A percentile compares a stretch with the other conserved stretches of the same genome.
Evolutionary conservation across 2,329 filamentous ascomycete genomes (phyloP).

Genomic region (Verticillium longisporum): DNA sequence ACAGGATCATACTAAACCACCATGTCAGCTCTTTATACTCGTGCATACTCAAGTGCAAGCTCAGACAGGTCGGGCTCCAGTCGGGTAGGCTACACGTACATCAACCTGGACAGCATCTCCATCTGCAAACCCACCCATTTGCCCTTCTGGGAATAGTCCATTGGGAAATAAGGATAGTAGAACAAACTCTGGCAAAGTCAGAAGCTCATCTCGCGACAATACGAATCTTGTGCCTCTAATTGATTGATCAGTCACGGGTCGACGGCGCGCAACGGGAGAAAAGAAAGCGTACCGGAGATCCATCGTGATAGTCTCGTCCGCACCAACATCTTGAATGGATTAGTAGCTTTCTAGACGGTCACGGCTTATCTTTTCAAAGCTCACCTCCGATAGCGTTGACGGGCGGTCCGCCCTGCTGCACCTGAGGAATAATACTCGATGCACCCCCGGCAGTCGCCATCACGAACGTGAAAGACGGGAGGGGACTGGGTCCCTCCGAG

Average conservation of each 20-base stretch:
- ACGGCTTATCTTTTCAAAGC: conserved; percentile 12
- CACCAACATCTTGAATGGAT: conserved; percentile 57
- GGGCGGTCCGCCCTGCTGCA: conserved; percentile 86
- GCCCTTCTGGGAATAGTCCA: conserved; percentile 92
- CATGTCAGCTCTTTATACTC: neutral
- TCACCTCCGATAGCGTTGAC: conserved; percentile 83
- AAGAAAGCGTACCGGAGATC: conserved; percentile 69
- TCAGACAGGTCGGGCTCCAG: neutral
- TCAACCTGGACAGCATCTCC: conserved; percentile 95
- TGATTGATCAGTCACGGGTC: conserved; percentile 16
- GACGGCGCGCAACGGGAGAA: neutral
- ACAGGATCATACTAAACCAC: conserved; percentile 80
- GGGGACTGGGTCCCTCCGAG: conserved; percentile 86
- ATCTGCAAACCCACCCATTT: conserved; percentile 84
- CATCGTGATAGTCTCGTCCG: conserved; percentile 91
- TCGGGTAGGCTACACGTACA: conserved; percentile 53
- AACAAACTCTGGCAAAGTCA: conserved; percentile 95
- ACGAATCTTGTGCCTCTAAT: conserved; percentile 84
- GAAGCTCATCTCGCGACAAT: conserved; percentile 85
- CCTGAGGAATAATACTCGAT: conserved; percentile 98
- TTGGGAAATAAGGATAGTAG: conserved; percentile 97
- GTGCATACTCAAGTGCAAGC: neutral
- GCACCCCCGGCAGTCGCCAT: conserved; percentile 97
- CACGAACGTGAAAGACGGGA: conserved; percentile 88
- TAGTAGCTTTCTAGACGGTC: neutral